phyloP scores from a whole-genome alignment of 345 rosid genomes.

The Hevea brasiliensis region DNA sequence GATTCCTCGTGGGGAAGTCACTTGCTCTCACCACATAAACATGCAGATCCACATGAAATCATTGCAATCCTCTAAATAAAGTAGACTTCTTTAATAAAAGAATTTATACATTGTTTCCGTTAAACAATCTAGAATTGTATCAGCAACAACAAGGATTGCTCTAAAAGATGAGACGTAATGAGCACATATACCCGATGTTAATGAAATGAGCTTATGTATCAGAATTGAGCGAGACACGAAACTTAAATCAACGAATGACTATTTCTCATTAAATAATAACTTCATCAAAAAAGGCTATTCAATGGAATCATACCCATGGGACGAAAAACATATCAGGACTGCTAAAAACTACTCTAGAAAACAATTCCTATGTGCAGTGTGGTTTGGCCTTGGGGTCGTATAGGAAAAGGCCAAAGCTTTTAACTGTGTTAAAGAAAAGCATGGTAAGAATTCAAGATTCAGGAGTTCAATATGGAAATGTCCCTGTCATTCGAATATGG shows the following conservation, averaged over 20 bases:
- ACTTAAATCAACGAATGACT: constrained; percentile 12
- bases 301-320: constrained; percentile 6
- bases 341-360: constrained; percentile 1
- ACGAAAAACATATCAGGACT: constrained; percentile 8
- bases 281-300: neutral
- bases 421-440: constrained; percentile 5
- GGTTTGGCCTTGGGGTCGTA: constrained; percentile 10
- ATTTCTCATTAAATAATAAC: constrained; percentile 1
- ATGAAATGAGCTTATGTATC: neutral
- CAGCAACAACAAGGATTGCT: no score
- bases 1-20: no score
- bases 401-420: constrained; percentile 11
- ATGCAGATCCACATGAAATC: no score
- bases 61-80: no score
- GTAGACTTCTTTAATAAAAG: no score
- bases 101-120: no score
- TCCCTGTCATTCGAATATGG: constrained; percentile 77
- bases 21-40: no score
- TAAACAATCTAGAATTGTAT: no score
- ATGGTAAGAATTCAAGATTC: neutral
- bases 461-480: constrained; percentile 62
- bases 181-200: neutral
- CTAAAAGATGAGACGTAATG: no score
- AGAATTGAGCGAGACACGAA: neutral
- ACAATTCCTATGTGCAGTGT: constrained; percentile 19